Evolutionary conservation across 2,329 filamentous ascomycete genomes (phyloP), one percentile per base, ranked within the genome.

Genomic region (Claviceps sp.): DNA sequence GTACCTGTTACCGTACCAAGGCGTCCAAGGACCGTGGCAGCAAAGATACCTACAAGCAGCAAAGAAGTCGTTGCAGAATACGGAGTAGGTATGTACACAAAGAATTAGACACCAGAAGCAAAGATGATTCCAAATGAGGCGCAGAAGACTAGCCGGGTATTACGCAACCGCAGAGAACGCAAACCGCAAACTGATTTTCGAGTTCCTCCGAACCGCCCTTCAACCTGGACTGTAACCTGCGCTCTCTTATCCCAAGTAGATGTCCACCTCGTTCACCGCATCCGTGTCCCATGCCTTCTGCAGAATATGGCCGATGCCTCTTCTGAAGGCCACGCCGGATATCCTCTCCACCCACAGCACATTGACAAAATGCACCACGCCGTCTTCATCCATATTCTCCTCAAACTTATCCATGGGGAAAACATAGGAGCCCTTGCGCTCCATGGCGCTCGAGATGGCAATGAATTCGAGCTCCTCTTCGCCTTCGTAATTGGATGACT

Each of bases 321-420:
- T 58, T 17, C 71, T 59, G 52, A 68, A 72, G 6, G 65, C 65
- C 51, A 73, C 62, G 16, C 64, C 70, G 9, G 69, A 68, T 20
- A 73, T 71, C 23, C 69, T 60, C 61, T 73, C 71, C 17, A 73
- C 65, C 71, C 71, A 73, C 36, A 73, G 55, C 40, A 73, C 71
- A 29, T 73, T 73, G 17, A 73, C 67, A 58, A 73, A 68, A 52
- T 74, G 70, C 29, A 75, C 60, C 36, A 65, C 62, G 36, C 69
- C 69, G 50, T 74, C 69, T 1, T 60, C 59, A 52, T 71, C 68
- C 61, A 66, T 67, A 48, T 68, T 62, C 53, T 71, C 70, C 42
- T 66, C 63, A 51, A 71, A 71, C 17, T 62, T 61, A 14, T 70
- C 69, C 20, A 61, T 54, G 14, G 66, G 65, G 40, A 71, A 70